Percentiles rank a stretch among this genome's conserved stretches.
Evolutionary conservation across 106 monocot species (phyloP).

Genomic region (Allium fistulosum): DNA sequence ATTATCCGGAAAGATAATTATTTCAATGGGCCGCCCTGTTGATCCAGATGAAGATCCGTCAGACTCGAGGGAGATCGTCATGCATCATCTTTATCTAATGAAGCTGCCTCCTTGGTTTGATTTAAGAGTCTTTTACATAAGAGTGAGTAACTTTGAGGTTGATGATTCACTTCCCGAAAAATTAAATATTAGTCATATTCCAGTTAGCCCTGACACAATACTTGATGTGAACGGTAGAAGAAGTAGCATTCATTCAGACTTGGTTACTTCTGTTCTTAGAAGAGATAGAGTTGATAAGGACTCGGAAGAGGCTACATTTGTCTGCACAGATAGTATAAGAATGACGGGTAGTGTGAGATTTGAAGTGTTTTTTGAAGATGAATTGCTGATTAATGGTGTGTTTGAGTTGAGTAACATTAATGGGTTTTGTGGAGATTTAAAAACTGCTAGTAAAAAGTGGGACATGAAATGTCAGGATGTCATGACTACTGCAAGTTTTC

Average conservation of each 20-base stretch:
- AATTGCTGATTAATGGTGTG: slow-evolving; percentile 44
- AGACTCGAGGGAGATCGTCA: slow-evolving; percentile 45
- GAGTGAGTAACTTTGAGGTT: slow-evolving; percentile 40
- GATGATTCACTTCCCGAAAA: slow-evolving; percentile 35
- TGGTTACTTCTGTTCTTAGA: slow-evolving; percentile 44
- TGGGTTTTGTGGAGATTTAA: slow-evolving; percentile 21
- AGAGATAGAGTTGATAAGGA: slow-evolving; percentile 57
- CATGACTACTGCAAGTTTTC: slow-evolving; percentile 8
- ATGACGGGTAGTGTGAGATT: slow-evolving; percentile 64
- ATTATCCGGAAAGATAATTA: neutral
- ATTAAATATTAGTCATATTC: slow-evolving; percentile 51
- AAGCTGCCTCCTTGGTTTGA: slow-evolving; percentile 27
- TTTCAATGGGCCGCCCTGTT: neutral
- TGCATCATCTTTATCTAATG: slow-evolving; percentile 50
- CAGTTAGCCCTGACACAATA: slow-evolving; percentile 14
- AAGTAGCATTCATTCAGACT: slow-evolving; percentile 26
- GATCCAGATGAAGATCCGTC: slow-evolving; percentile 15
- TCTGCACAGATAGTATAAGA: slow-evolving; percentile 57
- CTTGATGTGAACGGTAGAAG: slow-evolving; percentile 54
- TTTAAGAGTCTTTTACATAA: slow-evolving; percentile 69
- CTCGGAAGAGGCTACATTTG: slow-evolving; percentile 59
- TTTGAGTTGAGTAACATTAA: slow-evolving; percentile 42
- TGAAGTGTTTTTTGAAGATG: slow-evolving; percentile 51
- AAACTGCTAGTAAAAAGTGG: slow-evolving; percentile 37
- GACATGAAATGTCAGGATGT: slow-evolving; percentile 37